Conservation (phyloP, 148 eudicot genomes). For the Fagopyrum homotropicum region DNA sequence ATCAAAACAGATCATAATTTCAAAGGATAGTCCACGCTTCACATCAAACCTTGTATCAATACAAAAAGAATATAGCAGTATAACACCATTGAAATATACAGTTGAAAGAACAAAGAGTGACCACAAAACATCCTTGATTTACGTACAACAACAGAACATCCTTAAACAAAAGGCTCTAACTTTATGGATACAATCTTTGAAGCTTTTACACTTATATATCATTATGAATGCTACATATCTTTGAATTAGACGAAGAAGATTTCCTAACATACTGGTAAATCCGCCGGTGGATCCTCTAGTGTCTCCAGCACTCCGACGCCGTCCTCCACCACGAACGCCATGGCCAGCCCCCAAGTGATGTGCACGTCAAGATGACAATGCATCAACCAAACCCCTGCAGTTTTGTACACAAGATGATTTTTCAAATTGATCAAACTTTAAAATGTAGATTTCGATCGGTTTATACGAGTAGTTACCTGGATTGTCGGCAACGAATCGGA, state of each 20-base stretch:
- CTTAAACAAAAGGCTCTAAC: neutral
- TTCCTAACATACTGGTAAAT: neutral
- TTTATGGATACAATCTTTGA: neutral
- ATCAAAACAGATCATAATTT: too few species aligned
- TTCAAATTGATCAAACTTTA: neutral
- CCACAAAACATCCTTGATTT: too few species aligned
- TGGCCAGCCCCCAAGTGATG: constrained; percentile 14
- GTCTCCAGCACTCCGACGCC: constrained; percentile 11
- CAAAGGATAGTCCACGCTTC: too few species aligned
- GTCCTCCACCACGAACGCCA: constrained; percentile 4
- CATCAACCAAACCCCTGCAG: constrained; percentile 15
- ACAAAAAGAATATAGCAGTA: too few species aligned
- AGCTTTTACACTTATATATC: neutral
- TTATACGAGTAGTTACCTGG: constrained; percentile 48
- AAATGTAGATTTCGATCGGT: neutral
- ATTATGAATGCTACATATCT: neutral
- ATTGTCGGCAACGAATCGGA: constrained; percentile 89
- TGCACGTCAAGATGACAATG: constrained; percentile 16
- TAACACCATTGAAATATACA: too few species aligned
- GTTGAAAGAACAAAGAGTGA: too few species aligned
- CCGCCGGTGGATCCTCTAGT: neutral
- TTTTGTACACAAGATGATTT: neutral
- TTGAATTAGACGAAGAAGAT: neutral
- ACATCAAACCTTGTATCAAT: too few species aligned
- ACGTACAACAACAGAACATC: too few species aligned